Conservation (phyloP, 345 rosid genomes). For the Mallotus nudiflorus region DNA sequence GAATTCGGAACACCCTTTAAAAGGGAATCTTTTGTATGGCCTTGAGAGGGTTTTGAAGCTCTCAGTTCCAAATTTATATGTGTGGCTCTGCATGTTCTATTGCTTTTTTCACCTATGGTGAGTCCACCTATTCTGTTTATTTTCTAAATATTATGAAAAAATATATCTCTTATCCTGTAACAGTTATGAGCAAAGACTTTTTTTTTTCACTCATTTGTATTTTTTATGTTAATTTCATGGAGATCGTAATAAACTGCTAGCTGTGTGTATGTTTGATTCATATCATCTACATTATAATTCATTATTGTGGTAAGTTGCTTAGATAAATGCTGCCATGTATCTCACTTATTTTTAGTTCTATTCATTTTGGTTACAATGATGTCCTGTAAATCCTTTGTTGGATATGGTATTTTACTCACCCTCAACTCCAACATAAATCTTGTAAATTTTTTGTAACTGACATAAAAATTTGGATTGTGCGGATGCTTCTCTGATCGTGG, state of each 20-base stretch:
- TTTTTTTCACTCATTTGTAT: too few species aligned
- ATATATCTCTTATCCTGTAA: background rate
- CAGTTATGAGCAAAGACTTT: background rate
- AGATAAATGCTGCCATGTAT: background rate
- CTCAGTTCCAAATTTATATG: constrained; percentile 89
- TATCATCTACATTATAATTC: background rate
- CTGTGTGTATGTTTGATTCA: background rate
- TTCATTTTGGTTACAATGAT: background rate
- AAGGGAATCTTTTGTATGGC: constrained; percentile 79
- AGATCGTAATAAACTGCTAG: background rate
- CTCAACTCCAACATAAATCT: background rate
- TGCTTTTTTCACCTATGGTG: constrained; percentile 97
- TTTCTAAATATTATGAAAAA: background rate
- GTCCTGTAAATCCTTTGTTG: background rate
- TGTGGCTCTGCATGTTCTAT: constrained; percentile 99
- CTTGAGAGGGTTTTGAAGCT: constrained; percentile 96
- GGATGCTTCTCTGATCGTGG: background rate
- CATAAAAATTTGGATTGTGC: background rate
- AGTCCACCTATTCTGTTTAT: constrained; percentile 4
- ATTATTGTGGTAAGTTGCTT: background rate
- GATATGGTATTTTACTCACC: background rate
- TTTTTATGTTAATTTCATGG: background rate
- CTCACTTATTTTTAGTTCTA: background rate
- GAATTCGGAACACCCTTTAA: constrained; percentile 94
- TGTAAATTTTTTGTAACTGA: background rate